These are phyloP conservation scores for Lasiosphaeris hirsuta DNA, from an alignment of 495 filamentous ascomycete species.

Conservation along the genomic window DNA sequence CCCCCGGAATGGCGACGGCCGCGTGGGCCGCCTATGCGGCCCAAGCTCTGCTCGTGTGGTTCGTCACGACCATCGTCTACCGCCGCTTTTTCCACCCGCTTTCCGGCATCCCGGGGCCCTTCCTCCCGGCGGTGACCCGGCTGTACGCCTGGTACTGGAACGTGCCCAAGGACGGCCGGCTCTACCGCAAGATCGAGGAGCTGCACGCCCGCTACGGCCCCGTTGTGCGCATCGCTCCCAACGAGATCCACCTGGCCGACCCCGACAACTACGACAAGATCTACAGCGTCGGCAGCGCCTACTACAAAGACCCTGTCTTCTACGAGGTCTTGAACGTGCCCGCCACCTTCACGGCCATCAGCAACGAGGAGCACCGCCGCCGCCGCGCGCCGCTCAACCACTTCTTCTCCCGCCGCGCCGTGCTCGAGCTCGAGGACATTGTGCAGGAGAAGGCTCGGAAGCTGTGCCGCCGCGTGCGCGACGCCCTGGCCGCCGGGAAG, in stretches of 20 bases:
- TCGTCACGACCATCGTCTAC: slow-evolving; percentile 19
- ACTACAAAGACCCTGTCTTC: slow-evolving; percentile 28
- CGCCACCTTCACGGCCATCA: slow-evolving; percentile 20
- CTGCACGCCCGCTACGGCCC: slow-evolving; percentile 28
- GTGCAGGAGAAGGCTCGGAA: slow-evolving; percentile 24
- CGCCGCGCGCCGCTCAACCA: slow-evolving; percentile 35
- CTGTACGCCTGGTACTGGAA: slow-evolving; percentile 22
- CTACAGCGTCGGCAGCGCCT: slow-evolving; percentile 26
- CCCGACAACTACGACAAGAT: slow-evolving; percentile 39
- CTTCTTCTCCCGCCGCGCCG: slow-evolving; percentile 38
- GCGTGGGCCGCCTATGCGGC: background rate
- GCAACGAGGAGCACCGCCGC: slow-evolving; percentile 31
- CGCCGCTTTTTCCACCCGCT: slow-evolving; percentile 31
- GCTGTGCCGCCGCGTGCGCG: slow-evolving; percentile 8
- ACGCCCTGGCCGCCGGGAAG: slow-evolving; percentile 2
- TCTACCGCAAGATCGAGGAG: slow-evolving; percentile 13
- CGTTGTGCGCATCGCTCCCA: slow-evolving; percentile 39
- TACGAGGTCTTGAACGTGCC: slow-evolving; percentile 14
- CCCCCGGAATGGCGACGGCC: background rate
- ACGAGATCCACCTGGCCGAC: slow-evolving; percentile 42
- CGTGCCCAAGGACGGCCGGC: slow-evolving; percentile 15
- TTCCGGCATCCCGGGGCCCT: slow-evolving; percentile 17
- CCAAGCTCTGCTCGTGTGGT: slow-evolving; percentile 1
- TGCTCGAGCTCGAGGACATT: slow-evolving; percentile 33
- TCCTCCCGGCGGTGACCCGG: slow-evolving; percentile 16